Percentiles rank a stretch among this genome's conserved stretches.
These are phyloP conservation scores for Macadamia integrifolia DNA, from an alignment of 164 flowering plant species.

Conservation along the genomic window DNA sequence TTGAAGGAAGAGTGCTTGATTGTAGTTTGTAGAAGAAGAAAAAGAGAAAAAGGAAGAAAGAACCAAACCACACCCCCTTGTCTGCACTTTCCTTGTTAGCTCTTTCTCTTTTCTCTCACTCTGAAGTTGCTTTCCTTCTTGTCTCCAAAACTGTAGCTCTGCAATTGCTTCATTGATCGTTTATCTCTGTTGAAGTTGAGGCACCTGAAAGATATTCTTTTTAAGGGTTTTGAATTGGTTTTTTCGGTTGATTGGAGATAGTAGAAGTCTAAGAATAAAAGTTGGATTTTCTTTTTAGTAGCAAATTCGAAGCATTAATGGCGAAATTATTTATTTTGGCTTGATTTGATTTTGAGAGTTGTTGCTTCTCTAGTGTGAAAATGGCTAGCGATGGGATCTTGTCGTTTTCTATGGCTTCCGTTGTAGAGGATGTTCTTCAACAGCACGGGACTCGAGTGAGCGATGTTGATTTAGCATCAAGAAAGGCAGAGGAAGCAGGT, in stretches of 20 bases:
- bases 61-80: neutral
- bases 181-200: neutral
- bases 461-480: constrained; percentile 43
- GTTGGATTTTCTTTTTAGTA: neutral
- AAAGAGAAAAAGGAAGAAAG: neutral
- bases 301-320: neutral
- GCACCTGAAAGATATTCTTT: neutral
- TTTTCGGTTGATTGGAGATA: neutral
- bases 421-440: constrained; percentile 67
- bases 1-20: too few species aligned
- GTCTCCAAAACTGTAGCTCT: neutral
- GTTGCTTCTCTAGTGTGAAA: constrained; percentile 2
- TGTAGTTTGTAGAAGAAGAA: neutral
- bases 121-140: neutral
- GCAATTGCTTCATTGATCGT: neutral
- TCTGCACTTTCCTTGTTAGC: neutral
- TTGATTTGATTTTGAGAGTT: constrained; percentile 10
- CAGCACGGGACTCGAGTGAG: constrained; percentile 37
- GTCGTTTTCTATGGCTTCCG: constrained; percentile 44
- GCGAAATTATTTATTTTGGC: neutral
- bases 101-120: constrained; percentile 9
- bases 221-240: neutral
- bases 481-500: constrained; percentile 73
- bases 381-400: constrained; percentile 43
- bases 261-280: neutral